Conservation (phyloP, 768 basidiomycete species). For the Lanmaoa rubissima region DNA sequence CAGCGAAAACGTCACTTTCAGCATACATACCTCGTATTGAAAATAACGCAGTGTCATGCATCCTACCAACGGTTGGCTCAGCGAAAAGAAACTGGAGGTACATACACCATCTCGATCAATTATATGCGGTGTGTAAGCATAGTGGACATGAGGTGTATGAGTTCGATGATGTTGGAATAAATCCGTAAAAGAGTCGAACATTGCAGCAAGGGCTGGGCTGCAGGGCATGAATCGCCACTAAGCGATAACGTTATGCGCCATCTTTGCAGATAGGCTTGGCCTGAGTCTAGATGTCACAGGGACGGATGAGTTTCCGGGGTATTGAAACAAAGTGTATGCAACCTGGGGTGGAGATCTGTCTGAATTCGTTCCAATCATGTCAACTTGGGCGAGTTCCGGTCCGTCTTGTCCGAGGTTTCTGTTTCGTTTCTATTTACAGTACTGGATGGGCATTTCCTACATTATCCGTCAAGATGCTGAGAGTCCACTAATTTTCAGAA, state of each 20-base stretch:
- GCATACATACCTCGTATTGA: conserved; percentile 5
- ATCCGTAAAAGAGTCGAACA: background rate
- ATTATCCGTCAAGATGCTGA: background rate
- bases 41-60: background rate
- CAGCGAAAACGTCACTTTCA: background rate
- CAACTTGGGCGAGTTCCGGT: background rate
- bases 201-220: background rate
- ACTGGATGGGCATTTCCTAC: too few relatives aligned
- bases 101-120: background rate
- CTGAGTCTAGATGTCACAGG: background rate
- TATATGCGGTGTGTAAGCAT: background rate
- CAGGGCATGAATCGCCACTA: background rate
- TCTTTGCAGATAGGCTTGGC: background rate
- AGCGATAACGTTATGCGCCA: background rate
- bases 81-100: background rate
- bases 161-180: background rate
- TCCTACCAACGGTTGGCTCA: background rate
- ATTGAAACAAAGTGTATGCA: background rate
- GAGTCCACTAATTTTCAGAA: background rate
- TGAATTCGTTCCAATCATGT: background rate
- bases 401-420: background rate
- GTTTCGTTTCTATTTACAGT: background rate
- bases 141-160: background rate
- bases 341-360: background rate
- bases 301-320: background rate